Evolutionary conservation across 1,284 basidiomycete genomes (phyloP).

Genomic region (Apiotrichum porosum): DNA sequence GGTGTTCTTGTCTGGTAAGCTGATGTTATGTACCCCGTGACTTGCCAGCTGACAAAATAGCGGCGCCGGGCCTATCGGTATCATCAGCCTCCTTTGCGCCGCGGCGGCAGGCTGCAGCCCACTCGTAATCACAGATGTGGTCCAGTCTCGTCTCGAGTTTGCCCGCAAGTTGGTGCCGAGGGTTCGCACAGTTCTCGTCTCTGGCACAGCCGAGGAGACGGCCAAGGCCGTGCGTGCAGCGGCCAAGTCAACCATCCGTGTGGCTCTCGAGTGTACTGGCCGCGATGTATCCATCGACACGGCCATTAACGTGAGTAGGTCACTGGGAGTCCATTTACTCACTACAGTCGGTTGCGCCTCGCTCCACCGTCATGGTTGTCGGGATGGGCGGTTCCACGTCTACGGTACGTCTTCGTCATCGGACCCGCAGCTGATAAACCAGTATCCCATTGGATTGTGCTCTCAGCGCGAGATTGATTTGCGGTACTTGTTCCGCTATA

Average conservation of each 20-base stretch:
- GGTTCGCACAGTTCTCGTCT: conserved; percentile 48
- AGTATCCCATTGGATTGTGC: conserved; percentile 52
- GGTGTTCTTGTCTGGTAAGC: conserved; percentile 49
- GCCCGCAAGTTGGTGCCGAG: conserved; percentile 52
- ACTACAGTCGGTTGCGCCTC: conserved; percentile 22
- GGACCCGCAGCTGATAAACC: conserved; percentile 51
- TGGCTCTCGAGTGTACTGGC: conserved; percentile 59
- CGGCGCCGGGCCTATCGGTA: conserved; percentile 53
- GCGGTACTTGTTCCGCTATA: conserved; percentile 51
- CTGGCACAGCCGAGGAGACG: conserved; percentile 29
- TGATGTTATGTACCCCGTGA: too few relatives aligned
- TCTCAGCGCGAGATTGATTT: conserved; percentile 53
- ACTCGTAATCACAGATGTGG: conserved; percentile 54
- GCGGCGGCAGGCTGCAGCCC: conserved; percentile 53
- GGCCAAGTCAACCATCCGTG: conserved; percentile 30
- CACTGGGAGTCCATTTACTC: too few relatives aligned
- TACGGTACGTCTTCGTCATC: conserved; percentile 50
- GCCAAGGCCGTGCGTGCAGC: conserved; percentile 38
- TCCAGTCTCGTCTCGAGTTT: conserved; percentile 52
- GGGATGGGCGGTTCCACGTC: too few relatives aligned
- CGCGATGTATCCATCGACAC: conserved; percentile 80
- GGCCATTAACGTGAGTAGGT: conserved; percentile 58
- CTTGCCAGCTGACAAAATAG: conserved; percentile 14
- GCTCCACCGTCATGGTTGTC: conserved; percentile 27
- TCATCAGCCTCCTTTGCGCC: conserved; percentile 52